A percentile compares a stretch with the other conserved stretches of the same genome.
Evolutionary conservation across 2,329 filamentous ascomycete genomes (phyloP).

Genomic region (Fusarium compactum): DNA sequence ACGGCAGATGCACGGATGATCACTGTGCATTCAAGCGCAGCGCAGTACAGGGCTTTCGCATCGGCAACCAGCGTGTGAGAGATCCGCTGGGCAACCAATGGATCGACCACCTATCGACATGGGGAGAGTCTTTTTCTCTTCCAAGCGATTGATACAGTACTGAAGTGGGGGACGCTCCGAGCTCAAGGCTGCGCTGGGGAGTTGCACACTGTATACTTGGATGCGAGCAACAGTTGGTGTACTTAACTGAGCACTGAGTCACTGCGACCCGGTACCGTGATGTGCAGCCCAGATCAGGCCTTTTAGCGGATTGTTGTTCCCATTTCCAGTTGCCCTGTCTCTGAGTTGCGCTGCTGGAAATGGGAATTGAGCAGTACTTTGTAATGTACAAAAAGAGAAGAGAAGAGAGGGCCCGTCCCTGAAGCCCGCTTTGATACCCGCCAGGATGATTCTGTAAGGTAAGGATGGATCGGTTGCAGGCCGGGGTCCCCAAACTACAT

Average conservation of each 20-base stretch:
- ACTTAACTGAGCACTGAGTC: background rate
- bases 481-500: slow-evolving; percentile 18
- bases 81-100: slow-evolving; percentile 21
- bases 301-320: slow-evolving; percentile 8
- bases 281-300: slow-evolving; percentile 3
- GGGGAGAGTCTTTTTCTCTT: slow-evolving; percentile 20
- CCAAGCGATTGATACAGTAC: slow-evolving; percentile 19
- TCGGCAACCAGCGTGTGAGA: slow-evolving; percentile 21
- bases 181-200: slow-evolving; percentile 47
- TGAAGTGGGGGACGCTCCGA: slow-evolving; percentile 33
- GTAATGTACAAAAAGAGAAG: background rate
- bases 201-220: slow-evolving; percentile 43
- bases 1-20: slow-evolving; percentile 20
- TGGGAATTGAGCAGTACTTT: slow-evolving; percentile 23
- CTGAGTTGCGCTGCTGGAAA: slow-evolving; percentile 17
- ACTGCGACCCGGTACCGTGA: background rate
- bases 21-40: slow-evolving; percentile 11
- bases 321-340: slow-evolving; percentile 15
- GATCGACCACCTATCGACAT: slow-evolving; percentile 26
- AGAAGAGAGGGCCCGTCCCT: slow-evolving; percentile 27
- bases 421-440: slow-evolving; percentile 28
- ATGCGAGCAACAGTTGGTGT: slow-evolving; percentile 27
- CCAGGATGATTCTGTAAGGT: slow-evolving; percentile 26
- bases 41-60: background rate
- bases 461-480: background rate